Percentiles rank a stretch among this genome's conserved stretches.
These are phyloP conservation scores for Inga leiocalycina DNA, from an alignment of 306 rosid species.

Conservation along the genomic window DNA sequence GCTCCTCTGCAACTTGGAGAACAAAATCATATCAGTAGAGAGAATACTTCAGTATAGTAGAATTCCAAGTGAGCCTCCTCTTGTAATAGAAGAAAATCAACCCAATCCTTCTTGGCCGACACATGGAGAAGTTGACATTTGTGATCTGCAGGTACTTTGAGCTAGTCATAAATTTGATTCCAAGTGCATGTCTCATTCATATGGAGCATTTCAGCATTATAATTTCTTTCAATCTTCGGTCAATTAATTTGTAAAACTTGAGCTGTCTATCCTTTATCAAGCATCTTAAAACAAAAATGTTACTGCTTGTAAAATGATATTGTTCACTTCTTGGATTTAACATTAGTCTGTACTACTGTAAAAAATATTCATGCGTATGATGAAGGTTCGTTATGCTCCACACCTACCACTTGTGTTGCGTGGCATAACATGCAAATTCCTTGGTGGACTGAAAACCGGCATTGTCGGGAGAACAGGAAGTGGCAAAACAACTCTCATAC, in stretches of 20 bases:
- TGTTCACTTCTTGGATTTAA: background rate
- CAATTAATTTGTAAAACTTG: background rate
- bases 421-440: background rate
- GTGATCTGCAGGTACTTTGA: background rate
- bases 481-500: conserved; percentile 62
- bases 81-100: background rate
- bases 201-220: background rate
- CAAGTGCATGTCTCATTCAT: background rate
- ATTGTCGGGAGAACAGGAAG: conserved; percentile 59
- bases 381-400: conserved; percentile 40
- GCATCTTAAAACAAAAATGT: background rate
- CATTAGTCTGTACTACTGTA: background rate
- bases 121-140: conserved; percentile 47
- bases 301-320: background rate
- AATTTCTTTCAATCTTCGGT: background rate
- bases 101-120: conserved; percentile 3
- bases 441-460: background rate
- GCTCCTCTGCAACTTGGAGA: conserved; percentile 64
- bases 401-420: conserved; percentile 1
- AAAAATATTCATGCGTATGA: background rate
- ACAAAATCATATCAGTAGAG: conserved; percentile 68
- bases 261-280: background rate
- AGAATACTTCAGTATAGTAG: background rate
- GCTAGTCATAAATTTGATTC: background rate
- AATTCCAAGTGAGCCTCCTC: background rate